phyloP scores from a whole-genome alignment of 176 grass and related monocot species.

The Cymbopogon citratus region DNA sequence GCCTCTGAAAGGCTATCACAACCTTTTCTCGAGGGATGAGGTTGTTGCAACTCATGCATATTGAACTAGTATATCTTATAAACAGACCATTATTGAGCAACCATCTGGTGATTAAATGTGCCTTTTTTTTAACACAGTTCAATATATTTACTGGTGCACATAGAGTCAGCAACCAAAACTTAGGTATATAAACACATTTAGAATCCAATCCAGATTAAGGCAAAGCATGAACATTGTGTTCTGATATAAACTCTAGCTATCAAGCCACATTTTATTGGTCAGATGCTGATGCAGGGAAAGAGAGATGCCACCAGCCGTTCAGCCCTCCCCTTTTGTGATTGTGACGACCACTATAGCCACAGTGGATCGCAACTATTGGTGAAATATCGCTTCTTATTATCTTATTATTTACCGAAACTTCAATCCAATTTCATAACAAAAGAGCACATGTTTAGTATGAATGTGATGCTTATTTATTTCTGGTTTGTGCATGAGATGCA shows the following conservation, averaged over 20 bases:
- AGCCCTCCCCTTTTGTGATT: conserved; percentile 5
- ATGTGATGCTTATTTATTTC: conserved; percentile 20
- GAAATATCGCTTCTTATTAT: not conserved
- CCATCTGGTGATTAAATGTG: not conserved
- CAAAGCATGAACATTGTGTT: conserved; percentile 15
- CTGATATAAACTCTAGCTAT: conserved; percentile 4
- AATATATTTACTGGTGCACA: not conserved
- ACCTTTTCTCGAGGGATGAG: not conserved
- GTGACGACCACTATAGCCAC: conserved; percentile 25
- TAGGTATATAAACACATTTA: not conserved
- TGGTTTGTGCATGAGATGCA: not conserved
- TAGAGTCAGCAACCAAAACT: not conserved
- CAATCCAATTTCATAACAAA: not conserved
- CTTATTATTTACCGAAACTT: conserved; percentile 8
- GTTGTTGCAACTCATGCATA: not conserved
- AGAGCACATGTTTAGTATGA: not conserved
- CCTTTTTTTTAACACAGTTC: not conserved
- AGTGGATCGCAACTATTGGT: not conserved
- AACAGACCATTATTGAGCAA: not conserved
- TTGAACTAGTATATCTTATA: not conserved
- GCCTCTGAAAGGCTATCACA: not conserved
- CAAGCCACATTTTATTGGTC: conserved; percentile 15
- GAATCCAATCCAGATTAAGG: conserved; percentile 9
- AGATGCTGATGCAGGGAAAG: conserved; percentile 34
- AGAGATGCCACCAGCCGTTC: conserved; percentile 22